These are phyloP conservation scores for Camellia oleifera DNA, from an alignment of 179 eudicot genomes.

Conservation along the genomic window DNA sequence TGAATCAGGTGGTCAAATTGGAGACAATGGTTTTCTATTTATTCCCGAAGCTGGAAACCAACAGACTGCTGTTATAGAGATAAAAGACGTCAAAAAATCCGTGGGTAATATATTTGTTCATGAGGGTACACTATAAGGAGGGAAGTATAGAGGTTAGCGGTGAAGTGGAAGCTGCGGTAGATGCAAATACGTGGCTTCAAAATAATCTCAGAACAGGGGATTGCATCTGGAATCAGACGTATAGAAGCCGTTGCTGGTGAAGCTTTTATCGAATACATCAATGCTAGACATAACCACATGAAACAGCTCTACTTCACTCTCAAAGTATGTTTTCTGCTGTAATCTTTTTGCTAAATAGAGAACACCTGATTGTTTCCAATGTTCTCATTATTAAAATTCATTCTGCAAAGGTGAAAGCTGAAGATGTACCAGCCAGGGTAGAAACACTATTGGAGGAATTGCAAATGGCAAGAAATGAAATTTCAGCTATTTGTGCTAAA, in stretches of 20 bases:
- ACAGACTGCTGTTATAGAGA: constrained; percentile 60
- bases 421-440: constrained; percentile 79
- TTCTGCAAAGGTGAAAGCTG: constrained; percentile 70
- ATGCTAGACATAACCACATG: constrained; percentile 75
- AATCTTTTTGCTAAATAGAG: neutral
- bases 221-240: constrained; percentile 90
- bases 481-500: constrained; percentile 74
- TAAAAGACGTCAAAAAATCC: constrained; percentile 83
- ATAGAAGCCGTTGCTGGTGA: constrained; percentile 99
- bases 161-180: constrained; percentile 89
- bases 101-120: constrained; percentile 74
- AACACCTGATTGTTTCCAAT: neutral
- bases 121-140: constrained; percentile 58
- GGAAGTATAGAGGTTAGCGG: constrained; percentile 75
- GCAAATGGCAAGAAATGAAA: constrained; percentile 72
- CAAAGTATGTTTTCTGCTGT: constrained; percentile 50
- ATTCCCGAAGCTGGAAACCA: constrained; percentile 42
- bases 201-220: constrained; percentile 90
- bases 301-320: constrained; percentile 93
- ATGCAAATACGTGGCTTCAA: constrained; percentile 91
- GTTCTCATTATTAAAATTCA: neutral
- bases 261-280: constrained; percentile 80
- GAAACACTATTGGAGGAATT: constrained; percentile 70
- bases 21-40: constrained; percentile 79
- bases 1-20: constrained; percentile 98